Conservation (phyloP, 2,329 filamentous ascomycete species). For the Claviceps pazoutovae region DNA sequence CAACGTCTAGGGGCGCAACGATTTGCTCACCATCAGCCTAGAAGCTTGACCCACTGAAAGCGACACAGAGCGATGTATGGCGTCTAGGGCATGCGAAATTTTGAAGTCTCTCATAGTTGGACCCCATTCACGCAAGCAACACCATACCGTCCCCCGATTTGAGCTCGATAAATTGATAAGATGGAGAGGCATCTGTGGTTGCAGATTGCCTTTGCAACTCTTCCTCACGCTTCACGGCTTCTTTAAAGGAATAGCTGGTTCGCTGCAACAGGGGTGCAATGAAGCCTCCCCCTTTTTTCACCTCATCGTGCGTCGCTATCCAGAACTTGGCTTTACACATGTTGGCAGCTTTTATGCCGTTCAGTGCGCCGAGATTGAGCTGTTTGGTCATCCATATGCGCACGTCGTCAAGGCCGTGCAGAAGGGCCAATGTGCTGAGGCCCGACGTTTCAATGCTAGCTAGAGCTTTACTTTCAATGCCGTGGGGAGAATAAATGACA, state of each 20-base stretch:
- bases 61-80: background rate
- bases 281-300: constrained; percentile 43
- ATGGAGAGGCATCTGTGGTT: constrained; percentile 16
- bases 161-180: constrained; percentile 35
- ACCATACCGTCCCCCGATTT: constrained; percentile 42
- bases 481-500: constrained; percentile 49
- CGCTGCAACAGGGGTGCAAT: constrained; percentile 36
- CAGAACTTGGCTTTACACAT: constrained; percentile 44
- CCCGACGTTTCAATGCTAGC: constrained; percentile 24
- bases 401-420: constrained; percentile 52
- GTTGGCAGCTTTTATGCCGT: constrained; percentile 42
- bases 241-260: constrained; percentile 28
- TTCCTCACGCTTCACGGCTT: constrained; percentile 26
- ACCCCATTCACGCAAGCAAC: background rate
- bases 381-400: constrained; percentile 35
- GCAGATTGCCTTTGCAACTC: constrained; percentile 9
- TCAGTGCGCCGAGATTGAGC: constrained; percentile 49
- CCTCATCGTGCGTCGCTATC: constrained; percentile 52
- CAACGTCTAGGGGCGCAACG: no score
- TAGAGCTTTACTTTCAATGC: constrained; percentile 35
- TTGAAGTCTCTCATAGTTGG: background rate
- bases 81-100: background rate
- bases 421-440: constrained; percentile 39
- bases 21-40: no score
- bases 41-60: background rate